These are phyloP conservation scores for Penicillium dipodomyicola DNA, from an alignment of 495 filamentous ascomycete genomes.

Conservation along the genomic window DNA sequence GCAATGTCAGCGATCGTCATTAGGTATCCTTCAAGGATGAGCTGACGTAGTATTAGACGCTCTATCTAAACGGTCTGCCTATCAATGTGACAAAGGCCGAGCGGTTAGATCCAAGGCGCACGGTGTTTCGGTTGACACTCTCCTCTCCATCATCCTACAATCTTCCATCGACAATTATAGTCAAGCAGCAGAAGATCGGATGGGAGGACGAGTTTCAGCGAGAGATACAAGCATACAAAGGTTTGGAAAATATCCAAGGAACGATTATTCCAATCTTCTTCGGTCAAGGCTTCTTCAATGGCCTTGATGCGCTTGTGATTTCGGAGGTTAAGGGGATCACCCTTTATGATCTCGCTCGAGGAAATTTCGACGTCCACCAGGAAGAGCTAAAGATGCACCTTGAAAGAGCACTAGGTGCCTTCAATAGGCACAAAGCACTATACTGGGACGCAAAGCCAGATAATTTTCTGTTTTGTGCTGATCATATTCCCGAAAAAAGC, in stretches of 20 bases:
- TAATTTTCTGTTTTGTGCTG: neutral
- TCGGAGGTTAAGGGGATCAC: neutral
- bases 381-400: neutral
- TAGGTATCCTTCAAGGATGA: neutral
- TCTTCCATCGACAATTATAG: neutral
- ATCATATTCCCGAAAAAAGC: neutral
- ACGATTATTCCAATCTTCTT: conserved; percentile 8
- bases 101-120: neutral
- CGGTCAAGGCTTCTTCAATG: conserved; percentile 4
- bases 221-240: conserved; percentile 8
- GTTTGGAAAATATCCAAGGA: conserved; percentile 11
- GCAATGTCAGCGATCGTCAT: no score
- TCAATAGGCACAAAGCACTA: neutral
- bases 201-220: conserved; percentile 8
- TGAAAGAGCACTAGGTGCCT: neutral
- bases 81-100: neutral
- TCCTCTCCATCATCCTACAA: neutral
- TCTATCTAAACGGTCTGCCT: neutral
- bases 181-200: conserved; percentile 6
- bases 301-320: neutral
- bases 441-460: neutral
- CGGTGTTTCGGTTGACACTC: neutral
- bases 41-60: neutral
- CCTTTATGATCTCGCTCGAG: neutral
- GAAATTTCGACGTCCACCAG: neutral